Evolutionary conservation across 371 early-diverging fungal species (phyloP), one percentile per base, ranked within the genome.

Genomic region (Mortierella sp.): DNA sequence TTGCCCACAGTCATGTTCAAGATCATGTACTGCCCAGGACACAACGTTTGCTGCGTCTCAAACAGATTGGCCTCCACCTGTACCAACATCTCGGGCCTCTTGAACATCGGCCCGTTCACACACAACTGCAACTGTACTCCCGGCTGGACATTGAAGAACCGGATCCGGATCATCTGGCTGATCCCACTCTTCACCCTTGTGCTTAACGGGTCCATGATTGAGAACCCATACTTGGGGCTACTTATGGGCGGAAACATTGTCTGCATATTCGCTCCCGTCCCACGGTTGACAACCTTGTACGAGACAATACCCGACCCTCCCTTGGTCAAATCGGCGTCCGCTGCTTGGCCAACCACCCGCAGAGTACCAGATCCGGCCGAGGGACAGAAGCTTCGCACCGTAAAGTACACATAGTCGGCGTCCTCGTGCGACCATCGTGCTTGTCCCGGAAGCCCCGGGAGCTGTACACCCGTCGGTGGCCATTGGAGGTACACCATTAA

Each of bases 261-360:
- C 61, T 50, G 68, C 13, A 63, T 50, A 31, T 77, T 77, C 34
- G 53, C 63, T 9, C 77, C 77, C 4, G 65, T 68, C 8, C 82
- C 77, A 2, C 68, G 29, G 53, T 81, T 81, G 45, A 81, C 74
- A 26, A 77, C 41, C 52, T 44, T 52, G 77, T 71, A 74, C 37
- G 52, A 14, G 11, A 80, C n/a, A n/a, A n/a, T n/a, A 41, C 31
- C 58, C 69, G 13, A 22, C 26, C 11, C 2, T 1, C 0, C n/a
- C 41, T 6, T 22, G 24, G 6, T 22, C 4, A 24, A 34, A 0
- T 9, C 29, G 11, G 19, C 24, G 31, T 34, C 63, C 9, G 31
- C 47, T 2, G 71, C 31, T 4, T 6, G 44, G 8, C 66, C 77
- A 41, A 4, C 34, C 13, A 81, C 55, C 31, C 22, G 0, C 41